These are phyloP conservation scores for Hymenoscyphus fructigenus DNA, from an alignment of 2,329 filamentous ascomycete genomes.

Conservation along the genomic window DNA sequence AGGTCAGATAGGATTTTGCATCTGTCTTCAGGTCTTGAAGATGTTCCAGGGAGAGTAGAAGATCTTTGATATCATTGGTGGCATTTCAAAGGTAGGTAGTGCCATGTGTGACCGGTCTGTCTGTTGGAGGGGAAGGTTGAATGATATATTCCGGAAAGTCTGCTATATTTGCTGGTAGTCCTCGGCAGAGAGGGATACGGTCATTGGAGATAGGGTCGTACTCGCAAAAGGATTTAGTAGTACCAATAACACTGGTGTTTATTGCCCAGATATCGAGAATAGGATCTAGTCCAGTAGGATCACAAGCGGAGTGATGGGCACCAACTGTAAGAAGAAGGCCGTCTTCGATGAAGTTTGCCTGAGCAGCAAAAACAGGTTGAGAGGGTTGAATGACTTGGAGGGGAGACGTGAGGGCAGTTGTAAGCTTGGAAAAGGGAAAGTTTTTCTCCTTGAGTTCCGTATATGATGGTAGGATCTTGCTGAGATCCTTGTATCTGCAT, in stretches of 20 bases:
- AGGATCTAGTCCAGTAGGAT: conserved; percentile 48
- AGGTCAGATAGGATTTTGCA: conserved; percentile 48
- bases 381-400: conserved; percentile 17
- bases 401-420: conserved; percentile 17
- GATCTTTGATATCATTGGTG: conserved; percentile 43
- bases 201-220: conserved; percentile 43
- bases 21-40: conserved; percentile 43
- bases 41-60: conserved; percentile 41
- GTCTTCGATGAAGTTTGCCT: conserved; percentile 48
- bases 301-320: conserved; percentile 50
- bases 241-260: conserved; percentile 43
- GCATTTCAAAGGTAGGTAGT: conserved; percentile 18
- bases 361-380: conserved; percentile 44
- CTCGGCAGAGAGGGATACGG: conserved; percentile 38
- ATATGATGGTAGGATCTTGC: conserved; percentile 19
- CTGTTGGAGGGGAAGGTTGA: conserved; percentile 9
- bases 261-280: conserved; percentile 43
- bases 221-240: no score
- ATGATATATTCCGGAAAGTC: conserved; percentile 26
- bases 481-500: conserved; percentile 21
- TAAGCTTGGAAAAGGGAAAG: conserved; percentile 23
- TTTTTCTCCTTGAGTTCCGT: conserved; percentile 18
- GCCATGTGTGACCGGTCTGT: conserved; percentile 9
- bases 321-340: conserved; percentile 51
- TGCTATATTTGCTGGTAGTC: conserved; percentile 40